Percentiles rank a stretch among this genome's conserved stretches.
Conservation (phyloP, 805 yeast genomes). For the Candida piceae region DNA sequence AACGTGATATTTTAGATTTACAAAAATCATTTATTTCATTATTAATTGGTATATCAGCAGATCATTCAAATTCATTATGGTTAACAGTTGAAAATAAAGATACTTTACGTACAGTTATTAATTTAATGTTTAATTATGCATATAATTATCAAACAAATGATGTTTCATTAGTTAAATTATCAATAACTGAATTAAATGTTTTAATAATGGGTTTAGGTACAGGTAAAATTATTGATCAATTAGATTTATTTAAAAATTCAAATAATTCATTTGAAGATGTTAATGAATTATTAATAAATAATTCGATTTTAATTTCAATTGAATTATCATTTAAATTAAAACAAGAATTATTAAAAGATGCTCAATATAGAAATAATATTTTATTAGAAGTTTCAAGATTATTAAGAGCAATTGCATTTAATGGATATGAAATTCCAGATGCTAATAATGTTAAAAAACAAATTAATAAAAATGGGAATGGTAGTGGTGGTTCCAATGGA, state of each 20-base stretch:
- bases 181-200: slow-evolving; percentile 64
- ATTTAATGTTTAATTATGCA: slow-evolving; percentile 61
- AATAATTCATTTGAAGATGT: slow-evolving; percentile 57
- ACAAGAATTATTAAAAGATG: slow-evolving; percentile 66
- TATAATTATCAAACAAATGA: slow-evolving; percentile 51
- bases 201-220: slow-evolving; percentile 61
- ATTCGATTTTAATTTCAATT: slow-evolving; percentile 61
- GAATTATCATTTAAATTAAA: slow-evolving; percentile 75
- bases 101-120: slow-evolving; percentile 54
- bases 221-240: slow-evolving; percentile 58
- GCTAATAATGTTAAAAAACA: slow-evolving; percentile 17
- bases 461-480: slow-evolving; percentile 6
- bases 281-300: slow-evolving; percentile 63
- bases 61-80: slow-evolving; percentile 74
- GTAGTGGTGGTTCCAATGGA: too few relatives aligned
- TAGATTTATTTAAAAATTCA: slow-evolving; percentile 45
- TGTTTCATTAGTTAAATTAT: slow-evolving; percentile 57
- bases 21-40: slow-evolving; percentile 68
- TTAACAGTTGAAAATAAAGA: slow-evolving; percentile 56
- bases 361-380: slow-evolving; percentile 68
- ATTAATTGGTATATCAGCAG: slow-evolving; percentile 64
- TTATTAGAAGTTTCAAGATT: slow-evolving; percentile 64
- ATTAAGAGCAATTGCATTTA: slow-evolving; percentile 52
- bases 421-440: slow-evolving; percentile 30
- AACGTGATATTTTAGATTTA: slow-evolving; percentile 58